Percentiles rank a stretch among this genome's conserved stretches.
Evolutionary conservation across 805 yeast genomes (phyloP).

Genomic region (Candida ortonii): DNA sequence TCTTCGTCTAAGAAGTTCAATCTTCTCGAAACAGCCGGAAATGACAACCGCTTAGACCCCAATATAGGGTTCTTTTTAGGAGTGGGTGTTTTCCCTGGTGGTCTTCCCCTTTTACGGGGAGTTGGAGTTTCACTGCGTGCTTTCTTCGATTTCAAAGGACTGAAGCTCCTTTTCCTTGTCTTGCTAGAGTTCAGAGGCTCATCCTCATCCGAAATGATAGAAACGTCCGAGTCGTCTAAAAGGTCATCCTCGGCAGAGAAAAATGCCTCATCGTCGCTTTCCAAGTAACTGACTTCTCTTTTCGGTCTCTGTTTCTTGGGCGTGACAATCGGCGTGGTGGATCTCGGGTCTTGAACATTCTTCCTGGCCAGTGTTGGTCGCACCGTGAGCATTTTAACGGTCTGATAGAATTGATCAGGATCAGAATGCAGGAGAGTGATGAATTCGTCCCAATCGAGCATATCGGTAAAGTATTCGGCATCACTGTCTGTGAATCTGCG

Average conservation of each 20-base stretch:
- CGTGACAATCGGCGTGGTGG: slow-evolving; percentile 2
- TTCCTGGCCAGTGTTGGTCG: slow-evolving; percentile 22
- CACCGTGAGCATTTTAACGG: slow-evolving; percentile 30
- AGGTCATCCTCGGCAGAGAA: slow-evolving; percentile 1
- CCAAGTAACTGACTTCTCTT: slow-evolving; percentile 11
- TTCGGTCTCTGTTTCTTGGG: slow-evolving; percentile 15
- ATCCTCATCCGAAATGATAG: slow-evolving; percentile 4
- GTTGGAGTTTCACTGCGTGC: slow-evolving; percentile 2
- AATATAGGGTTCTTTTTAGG: slow-evolving; percentile 8
- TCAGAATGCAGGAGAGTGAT: slow-evolving; percentile 24
- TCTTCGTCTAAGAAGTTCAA: slow-evolving; percentile 18
- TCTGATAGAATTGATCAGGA: slow-evolving; percentile 32
- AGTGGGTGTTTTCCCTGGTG: slow-evolving; percentile 5
- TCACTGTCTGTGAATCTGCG: slow-evolving; percentile 40
- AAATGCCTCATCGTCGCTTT: slow-evolving; percentile 9
- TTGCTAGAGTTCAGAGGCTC: not conserved
- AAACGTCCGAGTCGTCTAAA: not conserved
- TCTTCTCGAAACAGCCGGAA: slow-evolving; percentile 17
- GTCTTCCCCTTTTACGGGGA: slow-evolving; percentile 7
- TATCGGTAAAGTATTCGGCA: slow-evolving; percentile 34
- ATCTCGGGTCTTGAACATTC: slow-evolving; percentile 5
- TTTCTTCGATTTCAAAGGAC: slow-evolving; percentile 4
- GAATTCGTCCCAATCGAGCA: slow-evolving; percentile 40
- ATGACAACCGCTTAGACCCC: slow-evolving; percentile 3
- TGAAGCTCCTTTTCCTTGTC: not conserved